Base-by-base conservation (phyloP, 495 filamentous ascomycete genomes). In the Penicillium paradoxum region DNA sequence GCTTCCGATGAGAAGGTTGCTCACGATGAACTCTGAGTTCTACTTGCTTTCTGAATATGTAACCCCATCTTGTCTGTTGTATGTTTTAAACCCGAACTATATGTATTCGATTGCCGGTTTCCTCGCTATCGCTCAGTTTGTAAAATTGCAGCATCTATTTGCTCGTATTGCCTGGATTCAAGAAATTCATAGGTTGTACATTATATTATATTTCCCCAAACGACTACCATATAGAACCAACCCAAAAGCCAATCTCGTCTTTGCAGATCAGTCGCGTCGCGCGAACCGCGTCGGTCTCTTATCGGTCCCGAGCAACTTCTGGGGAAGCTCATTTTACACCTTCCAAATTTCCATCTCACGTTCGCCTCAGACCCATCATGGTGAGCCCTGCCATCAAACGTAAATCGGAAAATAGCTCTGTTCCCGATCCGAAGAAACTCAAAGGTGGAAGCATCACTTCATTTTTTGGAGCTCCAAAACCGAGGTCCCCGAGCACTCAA, bases 401-500 rank as follows among this genome's bases (percentile, higher is more conserved):
- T 7, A 65, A 66, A 54, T 60, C 72, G 6, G 67, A 67, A 24
- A 66, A 72, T 52, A 33, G 69, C 42, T 57, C 63, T 2, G 25
- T 53, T 18, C 39, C 69, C 36, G 62, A 69, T 25, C 47, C 54
- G n/a, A 76, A 76, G 47, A 97, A 96, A 69, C 66, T 86, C 53
- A 95, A 91, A 66, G 70, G 78, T 58, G 71, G 68, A 14, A 78
- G 73, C 67, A 86, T 87, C 50, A 85, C 81, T 2, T 80, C 84
- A 14, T 87, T 87, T 70, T 87, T 87, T 62, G 73, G 76, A 30
- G 64, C 71, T 27, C 80, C 80, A 6, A 81, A 82, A 46, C 38
- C 69, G 7, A 71, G 68, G 51, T 73, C 69, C 51, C 52, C 65
- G 6, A 51, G 64, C 5, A 58, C 68, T 43, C 61, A 57, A 39